Conservation (phyloP, 495 filamentous ascomycete genomes). For the Aspergillus affinis region DNA sequence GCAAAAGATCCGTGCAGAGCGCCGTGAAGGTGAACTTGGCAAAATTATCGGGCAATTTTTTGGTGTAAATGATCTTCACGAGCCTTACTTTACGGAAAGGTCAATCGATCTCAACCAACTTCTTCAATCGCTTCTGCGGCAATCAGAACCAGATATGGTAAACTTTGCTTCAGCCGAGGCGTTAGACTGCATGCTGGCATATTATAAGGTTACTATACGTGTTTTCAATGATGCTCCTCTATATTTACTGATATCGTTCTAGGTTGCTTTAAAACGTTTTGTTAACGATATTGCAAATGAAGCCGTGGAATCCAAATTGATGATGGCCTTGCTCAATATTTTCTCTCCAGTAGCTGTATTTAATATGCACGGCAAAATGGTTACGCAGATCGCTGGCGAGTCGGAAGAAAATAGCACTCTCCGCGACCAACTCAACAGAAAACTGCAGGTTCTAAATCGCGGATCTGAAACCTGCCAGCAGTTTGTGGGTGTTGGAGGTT, state of each 20-base stretch:
- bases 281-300: slow-evolving; percentile 45
- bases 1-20: slow-evolving; percentile 36
- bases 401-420: slow-evolving; percentile 45
- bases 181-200: slow-evolving; percentile 30
- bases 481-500: too few relatives aligned
- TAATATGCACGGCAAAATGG: slow-evolving; percentile 41
- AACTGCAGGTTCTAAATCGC: slow-evolving; percentile 49
- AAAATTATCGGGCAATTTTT: slow-evolving; percentile 23
- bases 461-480: slow-evolving; percentile 16
- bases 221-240: not conserved
- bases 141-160: slow-evolving; percentile 23
- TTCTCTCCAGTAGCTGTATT: slow-evolving; percentile 30
- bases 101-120: slow-evolving; percentile 18
- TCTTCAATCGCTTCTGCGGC: slow-evolving; percentile 15
- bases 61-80: slow-evolving; percentile 8
- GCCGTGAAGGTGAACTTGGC: slow-evolving; percentile 23
- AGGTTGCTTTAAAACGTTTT: slow-evolving; percentile 65
- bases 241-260: slow-evolving; percentile 4
- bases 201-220: slow-evolving; percentile 32
- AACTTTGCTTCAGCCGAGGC: slow-evolving; percentile 29
- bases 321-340: slow-evolving; percentile 13
- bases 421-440: slow-evolving; percentile 51
- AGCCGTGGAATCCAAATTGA: too few relatives aligned
- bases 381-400: slow-evolving; percentile 55
- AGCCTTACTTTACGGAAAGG: slow-evolving; percentile 6